Evolutionary conservation across 1,284 basidiomycete species (phyloP).

Genomic region (Ganoderma multipileum): DNA sequence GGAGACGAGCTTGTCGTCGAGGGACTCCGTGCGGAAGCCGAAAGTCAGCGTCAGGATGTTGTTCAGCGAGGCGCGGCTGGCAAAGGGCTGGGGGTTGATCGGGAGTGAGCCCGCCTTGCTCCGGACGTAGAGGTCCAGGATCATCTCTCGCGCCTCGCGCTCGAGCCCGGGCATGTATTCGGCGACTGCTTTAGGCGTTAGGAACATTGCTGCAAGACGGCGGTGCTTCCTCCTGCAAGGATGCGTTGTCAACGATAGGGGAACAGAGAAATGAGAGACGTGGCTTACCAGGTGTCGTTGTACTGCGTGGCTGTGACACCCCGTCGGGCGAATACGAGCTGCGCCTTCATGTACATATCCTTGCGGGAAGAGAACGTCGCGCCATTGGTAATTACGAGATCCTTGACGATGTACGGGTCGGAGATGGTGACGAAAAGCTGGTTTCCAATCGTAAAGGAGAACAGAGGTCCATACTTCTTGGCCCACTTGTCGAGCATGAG

Average conservation of each 20-base stretch:
- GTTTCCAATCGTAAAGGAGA: too few relatives aligned
- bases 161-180: slow-evolving; percentile 35
- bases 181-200: slow-evolving; percentile 39
- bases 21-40: slow-evolving; percentile 44
- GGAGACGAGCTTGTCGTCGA: slow-evolving; percentile 41
- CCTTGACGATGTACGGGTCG: too few relatives aligned
- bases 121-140: slow-evolving; percentile 43
- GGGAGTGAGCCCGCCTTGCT: slow-evolving; percentile 40
- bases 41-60: slow-evolving; percentile 49
- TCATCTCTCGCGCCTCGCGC: slow-evolving; percentile 44
- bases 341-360: slow-evolving; percentile 50
- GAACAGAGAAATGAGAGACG: background rate
- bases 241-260: too few relatives aligned
- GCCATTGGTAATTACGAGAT: slow-evolving; percentile 39
- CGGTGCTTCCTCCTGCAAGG: too few relatives aligned
- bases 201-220: too few relatives aligned
- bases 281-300: slow-evolving; percentile 45
- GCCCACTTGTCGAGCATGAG: too few relatives aligned
- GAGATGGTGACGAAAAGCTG: too few relatives aligned
- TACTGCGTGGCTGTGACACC: slow-evolving; percentile 51
- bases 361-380: slow-evolving; percentile 50
- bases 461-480: too few relatives aligned
- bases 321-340: slow-evolving; percentile 48
- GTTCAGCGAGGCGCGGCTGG: slow-evolving; percentile 43
- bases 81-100: slow-evolving; percentile 44